Base-by-base conservation (phyloP, 2,329 filamentous ascomycete genomes). In the Falciphora oryzae region DNA sequence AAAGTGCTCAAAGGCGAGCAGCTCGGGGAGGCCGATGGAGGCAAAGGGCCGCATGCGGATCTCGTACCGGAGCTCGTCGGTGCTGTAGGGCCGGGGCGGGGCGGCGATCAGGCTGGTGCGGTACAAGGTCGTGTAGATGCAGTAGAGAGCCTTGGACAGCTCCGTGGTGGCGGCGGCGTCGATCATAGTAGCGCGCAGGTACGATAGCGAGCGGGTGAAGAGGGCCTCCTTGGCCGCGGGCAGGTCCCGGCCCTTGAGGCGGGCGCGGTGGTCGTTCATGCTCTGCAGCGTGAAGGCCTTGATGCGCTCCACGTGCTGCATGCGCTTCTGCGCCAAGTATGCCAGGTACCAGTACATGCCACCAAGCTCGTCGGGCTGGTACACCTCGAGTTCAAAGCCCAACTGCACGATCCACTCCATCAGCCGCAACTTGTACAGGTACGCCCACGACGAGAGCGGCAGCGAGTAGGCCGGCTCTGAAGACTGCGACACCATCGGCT, bases 281-380 rank as follows among this genome's bases (percentile, higher is more conserved):
- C 72, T 76, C 18, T 74, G 75, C 57, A 81, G 75, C 8, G 87
- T 81, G 69, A 91, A 92, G 2, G 83, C 81, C 69, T 88, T 85
- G 70, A 95, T 92, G 63, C 90, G 85, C 69, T 92, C 88, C 29
- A 90, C 78, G 71, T 97, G 86, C 72, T 87, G 82, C 59, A 86
- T 77, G 67, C 89, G 81, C 64, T 89, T 85, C 73, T 88, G 84
- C 71, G 90, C 80, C 66, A 96, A 78, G 77, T 91, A 85, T 69
- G 91, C 85, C 67, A 97, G 79, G 74, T 97, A 93, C 87, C 90
- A 95, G 75, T 98, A 98, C 90, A 97, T 96, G 29, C 87, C 88
- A 0, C 88, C 85, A 13, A 95, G 81, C 75, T 99, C 95, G 74
- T 96, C 90, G 0, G 87, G 83, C 63, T 94, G 88, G 75, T 98